Evolutionary conservation across 2,329 filamentous ascomycete species (phyloP).

Genomic region (Diaporthe humulicola): DNA sequence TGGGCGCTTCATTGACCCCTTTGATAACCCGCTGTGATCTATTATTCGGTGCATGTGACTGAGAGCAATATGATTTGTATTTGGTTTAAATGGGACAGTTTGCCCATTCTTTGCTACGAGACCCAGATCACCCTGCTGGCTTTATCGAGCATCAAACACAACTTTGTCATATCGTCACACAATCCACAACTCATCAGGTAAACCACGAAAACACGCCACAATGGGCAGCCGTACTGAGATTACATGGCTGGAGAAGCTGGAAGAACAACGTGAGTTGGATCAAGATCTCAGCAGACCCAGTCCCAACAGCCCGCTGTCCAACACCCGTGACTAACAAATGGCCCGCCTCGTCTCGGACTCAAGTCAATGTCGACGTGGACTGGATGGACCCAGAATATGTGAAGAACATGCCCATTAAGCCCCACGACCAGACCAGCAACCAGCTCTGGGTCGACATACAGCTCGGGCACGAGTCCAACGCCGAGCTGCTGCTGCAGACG

Average conservation of each 20-base stretch:
- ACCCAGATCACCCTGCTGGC: not conserved
- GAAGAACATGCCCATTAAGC: constrained; percentile 57
- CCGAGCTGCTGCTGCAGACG: constrained; percentile 55
- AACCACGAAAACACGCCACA: constrained; percentile 2
- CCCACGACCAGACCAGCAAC: constrained; percentile 65
- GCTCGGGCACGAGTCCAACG: constrained; percentile 58
- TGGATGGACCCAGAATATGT: constrained; percentile 65
- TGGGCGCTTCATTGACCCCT: not conserved
- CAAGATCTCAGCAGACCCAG: not conserved
- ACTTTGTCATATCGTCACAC: not conserved
- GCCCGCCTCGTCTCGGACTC: not conserved
- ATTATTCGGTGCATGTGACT: not conserved
- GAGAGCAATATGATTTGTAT: not conserved
- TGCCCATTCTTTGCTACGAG: not conserved
- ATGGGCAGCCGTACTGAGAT: constrained; percentile 50
- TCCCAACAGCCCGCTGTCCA: not conserved
- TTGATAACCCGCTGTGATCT: not conserved
- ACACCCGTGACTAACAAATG: not conserved
- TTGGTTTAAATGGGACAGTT: not conserved
- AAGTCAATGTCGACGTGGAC: constrained; percentile 65
- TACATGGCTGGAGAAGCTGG: constrained; percentile 59
- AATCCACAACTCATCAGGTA: not conserved
- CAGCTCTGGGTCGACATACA: constrained; percentile 63
- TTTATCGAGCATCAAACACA: not conserved
- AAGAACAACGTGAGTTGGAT: constrained; percentile 53